Percentiles rank a stretch among this genome's conserved stretches.
phyloP scores from a whole-genome alignment of 768 basidiomycete species.

The Chalciporus sphaerocephalus region DNA sequence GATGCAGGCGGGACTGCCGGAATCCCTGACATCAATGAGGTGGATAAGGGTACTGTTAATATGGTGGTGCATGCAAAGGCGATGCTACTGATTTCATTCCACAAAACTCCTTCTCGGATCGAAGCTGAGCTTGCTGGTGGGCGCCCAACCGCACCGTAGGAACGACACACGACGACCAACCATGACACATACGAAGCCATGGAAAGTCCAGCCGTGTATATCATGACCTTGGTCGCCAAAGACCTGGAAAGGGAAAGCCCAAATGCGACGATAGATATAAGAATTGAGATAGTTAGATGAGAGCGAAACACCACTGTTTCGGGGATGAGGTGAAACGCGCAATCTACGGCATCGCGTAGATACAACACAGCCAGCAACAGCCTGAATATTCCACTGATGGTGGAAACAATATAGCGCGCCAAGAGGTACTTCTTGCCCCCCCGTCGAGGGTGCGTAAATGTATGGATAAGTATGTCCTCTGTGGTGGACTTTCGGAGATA shows the following conservation, averaged over 20 bases:
- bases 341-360: slow-evolving; percentile 56
- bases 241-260: slow-evolving; percentile 55
- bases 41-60: slow-evolving; percentile 61
- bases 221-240: slow-evolving; percentile 48
- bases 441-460: slow-evolving; percentile 53
- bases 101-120: slow-evolving; percentile 46
- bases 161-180: slow-evolving; percentile 51
- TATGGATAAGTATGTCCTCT: slow-evolving; percentile 61
- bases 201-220: slow-evolving; percentile 58
- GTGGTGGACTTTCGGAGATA: slow-evolving; percentile 62
- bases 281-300: slow-evolving; percentile 38
- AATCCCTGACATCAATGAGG: slow-evolving; percentile 46
- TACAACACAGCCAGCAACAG: slow-evolving; percentile 57
- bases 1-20: slow-evolving; percentile 7
- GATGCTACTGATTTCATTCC: slow-evolving; percentile 57
- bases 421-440: slow-evolving; percentile 43
- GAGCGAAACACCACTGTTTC: slow-evolving; percentile 31
- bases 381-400: slow-evolving; percentile 42
- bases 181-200: slow-evolving; percentile 56
- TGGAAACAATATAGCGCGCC: slow-evolving; percentile 43
- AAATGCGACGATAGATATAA: slow-evolving; percentile 41
- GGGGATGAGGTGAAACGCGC: slow-evolving; percentile 47
- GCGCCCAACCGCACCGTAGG: slow-evolving; percentile 47
- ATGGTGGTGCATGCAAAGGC: slow-evolving; percentile 65
- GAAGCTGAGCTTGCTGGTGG: slow-evolving; percentile 31